Percentiles rank a stretch among this genome's conserved stretches.
Evolutionary conservation across 139 green algal species (phyloP).

Genomic region (Spirogloea muscicola): DNA sequence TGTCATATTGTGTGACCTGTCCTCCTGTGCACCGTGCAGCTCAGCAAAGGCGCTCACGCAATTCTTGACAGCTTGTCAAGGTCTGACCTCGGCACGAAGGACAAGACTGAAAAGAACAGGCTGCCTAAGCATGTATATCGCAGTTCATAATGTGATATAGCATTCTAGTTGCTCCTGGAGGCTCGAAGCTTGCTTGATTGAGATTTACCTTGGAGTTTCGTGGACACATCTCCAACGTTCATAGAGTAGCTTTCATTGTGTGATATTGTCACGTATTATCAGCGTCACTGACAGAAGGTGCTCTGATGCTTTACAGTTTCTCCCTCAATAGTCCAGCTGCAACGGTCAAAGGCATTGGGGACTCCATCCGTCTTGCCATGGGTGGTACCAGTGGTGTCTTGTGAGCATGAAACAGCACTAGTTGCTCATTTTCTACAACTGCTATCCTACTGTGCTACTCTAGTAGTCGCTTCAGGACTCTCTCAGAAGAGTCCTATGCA

Average conservation of each 20-base stretch:
- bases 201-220: neutral
- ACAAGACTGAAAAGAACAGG: no score
- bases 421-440: no score
- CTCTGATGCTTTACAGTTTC: constrained; percentile 19
- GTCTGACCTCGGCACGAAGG: no score
- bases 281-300: no score
- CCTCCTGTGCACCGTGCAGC: no score
- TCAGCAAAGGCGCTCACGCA: constrained; percentile 18
- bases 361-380: neutral
- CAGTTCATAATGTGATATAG: neutral
- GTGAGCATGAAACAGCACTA: neutral
- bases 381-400: constrained; percentile 18
- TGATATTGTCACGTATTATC: neutral
- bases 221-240: neutral
- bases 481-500: neutral
- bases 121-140: neutral
- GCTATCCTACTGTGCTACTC: neutral
- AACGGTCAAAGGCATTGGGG: constrained; percentile 6
- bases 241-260: neutral
- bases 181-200: no score
- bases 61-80: neutral
- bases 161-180: neutral
- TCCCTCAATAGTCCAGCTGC: constrained; percentile 1
- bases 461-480: neutral
- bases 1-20: no score